Base-by-base conservation (phyloP, 139 green algal species). In the Chlamydomonas schloesseri region DNA sequence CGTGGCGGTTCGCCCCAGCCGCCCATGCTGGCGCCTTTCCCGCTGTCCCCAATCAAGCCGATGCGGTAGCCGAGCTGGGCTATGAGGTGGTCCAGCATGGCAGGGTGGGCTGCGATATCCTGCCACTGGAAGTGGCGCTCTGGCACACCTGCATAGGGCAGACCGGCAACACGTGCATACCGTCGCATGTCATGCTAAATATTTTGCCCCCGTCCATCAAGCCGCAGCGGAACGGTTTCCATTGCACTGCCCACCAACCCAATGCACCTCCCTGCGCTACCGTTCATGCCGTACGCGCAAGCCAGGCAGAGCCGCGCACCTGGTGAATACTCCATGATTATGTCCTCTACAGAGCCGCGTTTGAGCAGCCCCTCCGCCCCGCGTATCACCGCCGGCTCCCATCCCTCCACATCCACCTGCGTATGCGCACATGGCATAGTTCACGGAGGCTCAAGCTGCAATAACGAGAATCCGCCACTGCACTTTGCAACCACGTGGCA, bases 401-500 rank as follows among this genome's bases (percentile, higher is more conserved):
- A 95, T 6, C 95, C 95, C 85, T 98, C 95, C 31, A 97, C 95
- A 70, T 98, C 95, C 1, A 93, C 87, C 90, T 97, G 88, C 1
- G 31, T n/a, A n/a, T n/a, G n/a, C n/a, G n/a, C n/a, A n/a, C n/a
- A n/a, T n/a, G n/a, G n/a, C n/a, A n/a, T n/a, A n/a, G n/a, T n/a
- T 13, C 36, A 33, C 6, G 31, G n/a, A n/a, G n/a, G n/a, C n/a
- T n/a, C n/a, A n/a, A n/a, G n/a, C n/a, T n/a, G n/a, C n/a, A n/a
- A n/a, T n/a, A n/a, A n/a, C n/a, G n/a, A n/a, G n/a, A n/a, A n/a
- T n/a, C n/a, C n/a, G n/a, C n/a, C n/a, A n/a, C n/a, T n/a, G n/a
- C n/a, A n/a, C n/a, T n/a, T 50, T 50, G 42, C 42, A 50, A 8
- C 8, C 42, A 50, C 42, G 42, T 50, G 42, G 5, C 6, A 50